Evolutionary conservation across 805 yeast species (phyloP), one percentile per base, ranked within the genome.

Genomic region (Saccharomycopsis babjevae): DNA sequence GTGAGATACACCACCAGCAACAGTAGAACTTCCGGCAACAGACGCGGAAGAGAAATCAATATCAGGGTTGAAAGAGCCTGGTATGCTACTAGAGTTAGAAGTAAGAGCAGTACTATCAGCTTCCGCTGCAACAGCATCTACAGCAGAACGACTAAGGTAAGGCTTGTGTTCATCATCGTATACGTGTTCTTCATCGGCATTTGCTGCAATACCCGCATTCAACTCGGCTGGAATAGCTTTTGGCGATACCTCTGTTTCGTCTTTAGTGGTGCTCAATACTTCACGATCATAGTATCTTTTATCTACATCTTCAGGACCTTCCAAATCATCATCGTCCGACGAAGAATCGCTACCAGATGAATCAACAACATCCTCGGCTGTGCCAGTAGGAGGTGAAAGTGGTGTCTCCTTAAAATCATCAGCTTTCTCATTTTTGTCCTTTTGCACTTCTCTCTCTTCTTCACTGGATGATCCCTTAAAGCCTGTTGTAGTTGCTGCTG

Each of bases 41-140:
- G 52, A 46, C 11, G 52, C 52, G 22, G 32, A 22, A 13, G 52
- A 46, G 15, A 46, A n/a, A 46, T 46, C 52, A 25, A 28, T 25
- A 7, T 20, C 32, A 22, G 52, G 30, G 28, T 46, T 22, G 15
- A 46, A 46, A 1, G 52, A 46, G 3, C 52, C 52, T n/a, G 58
- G 58, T 22, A 39, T 42, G 22, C 42, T 39, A 16, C 40, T 28
- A 5, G 56, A 25, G 15, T 16, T 30, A 3, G 40, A 18, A 30
- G 22, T 34, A 15, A 18, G 8, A 28, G 55, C 1, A 4, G 11
- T 32, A 18, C 22, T 52, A 20, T 11, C n/a, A 38, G 43, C 57
- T 18, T 25, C 46, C 2, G 42, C 57, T n/a, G 57, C 57, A 55
- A 34, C 57, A 38, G 57, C 57, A 55, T 32, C 42, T 5, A 25